Conservation (phyloP, 75 land plant genomes). For the Cupressus sempervirens region DNA sequence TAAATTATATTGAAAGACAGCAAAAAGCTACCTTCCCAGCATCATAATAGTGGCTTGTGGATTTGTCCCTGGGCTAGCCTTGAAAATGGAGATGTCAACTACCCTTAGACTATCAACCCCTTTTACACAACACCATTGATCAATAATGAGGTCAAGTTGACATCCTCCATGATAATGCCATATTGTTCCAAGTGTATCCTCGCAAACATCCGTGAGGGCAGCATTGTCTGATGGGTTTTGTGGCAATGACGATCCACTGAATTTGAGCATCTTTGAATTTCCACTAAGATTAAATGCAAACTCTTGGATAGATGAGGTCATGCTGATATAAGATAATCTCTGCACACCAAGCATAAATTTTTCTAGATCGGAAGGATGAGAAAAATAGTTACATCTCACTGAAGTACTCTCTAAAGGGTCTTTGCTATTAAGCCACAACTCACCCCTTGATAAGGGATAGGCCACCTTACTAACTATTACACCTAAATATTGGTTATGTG, state of each 20-base stretch:
- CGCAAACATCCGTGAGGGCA: conserved; percentile 16
- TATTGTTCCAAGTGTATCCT: conserved; percentile 44
- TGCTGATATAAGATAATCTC: conserved; percentile 32
- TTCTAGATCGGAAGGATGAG: conserved; percentile 46
- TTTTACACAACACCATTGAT: conserved; percentile 27
- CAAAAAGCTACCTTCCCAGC: no score
- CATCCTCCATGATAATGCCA: conserved; percentile 78
- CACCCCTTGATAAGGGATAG: not conserved
- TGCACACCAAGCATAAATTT: conserved; percentile 55
- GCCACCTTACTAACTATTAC: not conserved
- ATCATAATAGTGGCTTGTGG: no score
- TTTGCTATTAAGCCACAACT: not conserved
- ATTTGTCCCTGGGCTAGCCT: no score
- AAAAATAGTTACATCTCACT: not conserved
- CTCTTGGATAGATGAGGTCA: conserved; percentile 14
- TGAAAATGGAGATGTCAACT: no score
- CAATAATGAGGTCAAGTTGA: conserved; percentile 38
- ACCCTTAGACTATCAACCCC: conserved; percentile 14
- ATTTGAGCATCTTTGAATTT: not conserved
- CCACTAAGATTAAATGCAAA: no score
- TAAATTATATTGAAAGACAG: no score
- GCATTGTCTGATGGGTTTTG: conserved; percentile 17
- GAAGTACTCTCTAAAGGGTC: not conserved
- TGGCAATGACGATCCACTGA: conserved; percentile 20
- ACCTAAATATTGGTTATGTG: no score